A percentile compares a stretch with the other conserved stretches of the same genome.
These are phyloP conservation scores for Firmiana major DNA, from an alignment of 345 rosid genomes.

Conservation along the genomic window DNA sequence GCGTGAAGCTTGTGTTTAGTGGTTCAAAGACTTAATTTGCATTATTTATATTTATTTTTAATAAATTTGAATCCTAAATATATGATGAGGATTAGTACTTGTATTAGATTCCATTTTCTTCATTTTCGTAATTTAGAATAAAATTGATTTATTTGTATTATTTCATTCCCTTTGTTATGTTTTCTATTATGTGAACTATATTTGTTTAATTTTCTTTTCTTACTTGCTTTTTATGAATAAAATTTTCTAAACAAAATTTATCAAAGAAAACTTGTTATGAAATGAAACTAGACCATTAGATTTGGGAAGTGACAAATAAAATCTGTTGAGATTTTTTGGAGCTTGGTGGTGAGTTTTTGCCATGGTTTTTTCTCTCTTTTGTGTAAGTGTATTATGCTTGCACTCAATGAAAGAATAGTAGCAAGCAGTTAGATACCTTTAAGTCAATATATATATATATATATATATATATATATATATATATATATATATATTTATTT, in stretches of 20 bases:
- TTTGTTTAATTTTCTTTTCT: neutral
- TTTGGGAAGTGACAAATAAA: too few relatives aligned
- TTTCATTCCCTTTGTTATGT: neutral
- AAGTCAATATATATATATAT: too few relatives aligned
- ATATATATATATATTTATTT: too few relatives aligned
- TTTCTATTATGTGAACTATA: neutral
- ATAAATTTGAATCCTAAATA: neutral
- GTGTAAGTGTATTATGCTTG: too few relatives aligned
- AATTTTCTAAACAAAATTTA: neutral
- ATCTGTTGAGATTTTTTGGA: too few relatives aligned
- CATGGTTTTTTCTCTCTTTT: too few relatives aligned
- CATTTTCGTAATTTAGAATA: neutral
- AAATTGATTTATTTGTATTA: neutral
- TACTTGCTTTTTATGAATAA: neutral
- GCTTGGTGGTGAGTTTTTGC: too few relatives aligned
- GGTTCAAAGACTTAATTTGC: neutral
- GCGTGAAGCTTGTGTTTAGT: slow-evolving; percentile 18
- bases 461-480: too few relatives aligned
- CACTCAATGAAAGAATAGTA: too few relatives aligned
- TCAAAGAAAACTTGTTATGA: too few relatives aligned
- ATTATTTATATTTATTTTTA: neutral
- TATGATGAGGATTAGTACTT: neutral
- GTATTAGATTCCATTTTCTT: neutral
- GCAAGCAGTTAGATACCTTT: too few relatives aligned
- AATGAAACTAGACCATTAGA: too few relatives aligned